Percentiles rank a stretch among this genome's conserved stretches.
Conservation (phyloP, 108 stramenopile species). For the Cylindrotheca fusiformis region DNA sequence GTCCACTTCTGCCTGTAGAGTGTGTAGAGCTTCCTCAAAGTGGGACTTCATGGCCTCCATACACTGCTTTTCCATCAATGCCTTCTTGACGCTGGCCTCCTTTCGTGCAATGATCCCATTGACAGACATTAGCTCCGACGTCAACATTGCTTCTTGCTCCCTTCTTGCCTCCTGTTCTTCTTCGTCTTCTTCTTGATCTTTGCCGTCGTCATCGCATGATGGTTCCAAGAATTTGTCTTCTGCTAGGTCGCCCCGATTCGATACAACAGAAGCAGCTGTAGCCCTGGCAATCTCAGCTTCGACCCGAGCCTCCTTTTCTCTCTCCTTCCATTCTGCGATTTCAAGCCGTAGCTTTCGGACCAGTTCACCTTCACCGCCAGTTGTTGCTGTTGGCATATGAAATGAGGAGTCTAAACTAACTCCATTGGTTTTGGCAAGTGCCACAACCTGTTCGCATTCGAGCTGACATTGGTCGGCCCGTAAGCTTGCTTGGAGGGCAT, state of each 20-base stretch:
- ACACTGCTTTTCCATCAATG: constrained; percentile 44
- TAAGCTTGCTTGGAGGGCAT: background rate
- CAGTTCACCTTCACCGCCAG: background rate
- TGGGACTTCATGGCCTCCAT: constrained; percentile 48
- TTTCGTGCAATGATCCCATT: constrained; percentile 52
- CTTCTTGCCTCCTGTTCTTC: constrained; percentile 16
- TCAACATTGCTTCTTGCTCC: constrained; percentile 8
- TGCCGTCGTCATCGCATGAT: constrained; percentile 3
- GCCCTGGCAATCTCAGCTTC: background rate
- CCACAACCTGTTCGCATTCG: background rate
- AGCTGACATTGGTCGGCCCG: background rate
- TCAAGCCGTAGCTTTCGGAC: background rate
- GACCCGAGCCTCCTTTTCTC: background rate
- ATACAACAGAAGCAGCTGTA: background rate
- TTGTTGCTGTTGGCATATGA: background rate
- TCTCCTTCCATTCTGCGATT: constrained; percentile 11
- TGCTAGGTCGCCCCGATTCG: background rate
- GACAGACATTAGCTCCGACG: constrained; percentile 46
- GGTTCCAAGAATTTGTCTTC: background rate
- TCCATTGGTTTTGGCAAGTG: background rate
- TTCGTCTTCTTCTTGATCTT: constrained; percentile 12
- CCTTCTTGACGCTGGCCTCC: constrained; percentile 47
- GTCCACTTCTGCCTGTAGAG: constrained; percentile 52
- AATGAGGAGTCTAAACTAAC: background rate
- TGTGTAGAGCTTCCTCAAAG: constrained; percentile 40